Evolutionary conservation across 495 filamentous ascomycete species (phyloP).

Genomic region (Lepraria neglecta): DNA sequence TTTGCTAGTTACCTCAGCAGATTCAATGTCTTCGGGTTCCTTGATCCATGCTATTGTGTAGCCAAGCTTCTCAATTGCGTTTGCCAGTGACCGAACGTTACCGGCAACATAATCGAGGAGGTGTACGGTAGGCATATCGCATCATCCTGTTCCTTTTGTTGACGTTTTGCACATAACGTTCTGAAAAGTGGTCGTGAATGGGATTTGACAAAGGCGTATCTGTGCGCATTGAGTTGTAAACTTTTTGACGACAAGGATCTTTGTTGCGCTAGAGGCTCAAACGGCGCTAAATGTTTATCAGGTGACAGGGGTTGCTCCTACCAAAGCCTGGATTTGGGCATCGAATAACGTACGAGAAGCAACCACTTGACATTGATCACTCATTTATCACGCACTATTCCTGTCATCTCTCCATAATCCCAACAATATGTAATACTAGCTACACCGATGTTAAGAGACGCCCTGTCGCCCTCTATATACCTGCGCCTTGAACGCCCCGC

Average conservation of each 20-base stretch:
- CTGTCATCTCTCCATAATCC: background rate
- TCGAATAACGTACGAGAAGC: no score
- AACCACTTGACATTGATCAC: background rate
- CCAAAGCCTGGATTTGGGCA: no score
- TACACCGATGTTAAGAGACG: background rate
- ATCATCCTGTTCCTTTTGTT: constrained; percentile 2
- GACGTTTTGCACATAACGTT: no score
- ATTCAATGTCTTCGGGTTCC: constrained; percentile 70
- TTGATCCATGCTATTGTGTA: constrained; percentile 91
- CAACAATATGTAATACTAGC: background rate
- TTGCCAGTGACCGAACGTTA: constrained; percentile 90
- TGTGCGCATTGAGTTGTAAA: background rate
- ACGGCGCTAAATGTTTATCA: constrained; percentile 7
- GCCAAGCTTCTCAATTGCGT: constrained; percentile 91
- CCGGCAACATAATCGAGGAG: constrained; percentile 82
- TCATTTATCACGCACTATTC: background rate
- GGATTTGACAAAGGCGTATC: no score
- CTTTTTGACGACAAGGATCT: constrained; percentile 1
- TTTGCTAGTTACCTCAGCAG: constrained; percentile 63
- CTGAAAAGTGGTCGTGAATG: background rate
- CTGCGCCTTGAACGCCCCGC: background rate
- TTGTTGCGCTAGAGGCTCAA: constrained; percentile 1
- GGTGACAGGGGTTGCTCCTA: background rate
- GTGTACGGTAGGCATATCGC: constrained; percentile 78
- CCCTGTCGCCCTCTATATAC: background rate